These are phyloP conservation scores for Aechmea fasciata DNA, from an alignment of 176 grass and related monocot species.

Conservation along the genomic window DNA sequence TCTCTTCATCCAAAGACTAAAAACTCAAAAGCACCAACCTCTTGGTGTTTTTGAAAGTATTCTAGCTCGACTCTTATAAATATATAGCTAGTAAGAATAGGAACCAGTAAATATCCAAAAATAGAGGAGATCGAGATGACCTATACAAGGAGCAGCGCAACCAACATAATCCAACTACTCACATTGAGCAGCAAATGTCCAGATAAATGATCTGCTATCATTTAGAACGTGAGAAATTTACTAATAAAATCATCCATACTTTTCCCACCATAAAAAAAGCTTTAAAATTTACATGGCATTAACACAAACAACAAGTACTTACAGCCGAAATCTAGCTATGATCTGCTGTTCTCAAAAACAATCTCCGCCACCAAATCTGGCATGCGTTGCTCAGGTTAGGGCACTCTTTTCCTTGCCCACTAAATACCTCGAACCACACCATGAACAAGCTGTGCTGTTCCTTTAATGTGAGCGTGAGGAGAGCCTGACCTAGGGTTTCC, in stretches of 20 bases:
- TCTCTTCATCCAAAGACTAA: too few species aligned
- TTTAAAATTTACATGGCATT: not conserved
- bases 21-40: too few species aligned
- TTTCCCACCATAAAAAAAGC: not conserved
- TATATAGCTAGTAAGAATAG: too few species aligned
- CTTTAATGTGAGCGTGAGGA: slow-evolving; percentile 58
- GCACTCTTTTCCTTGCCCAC: slow-evolving; percentile 53
- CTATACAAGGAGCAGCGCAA: too few species aligned
- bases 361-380: slow-evolving; percentile 94
- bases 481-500: slow-evolving; percentile 64
- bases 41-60: too few species aligned
- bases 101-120: too few species aligned
- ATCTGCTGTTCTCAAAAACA: slow-evolving; percentile 43
- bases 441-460: slow-evolving; percentile 71
- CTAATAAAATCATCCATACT: not conserved
- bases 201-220: too few species aligned
- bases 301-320: not conserved
- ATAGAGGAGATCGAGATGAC: too few species aligned
- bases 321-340: slow-evolving; percentile 21
- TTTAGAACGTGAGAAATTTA: too few species aligned
- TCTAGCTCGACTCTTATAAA: too few species aligned
- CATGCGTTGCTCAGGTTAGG: slow-evolving; percentile 75
- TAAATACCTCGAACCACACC: slow-evolving; percentile 74
- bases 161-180: too few species aligned
- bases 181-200: too few species aligned